Evolutionary conservation across 2,329 filamentous ascomycete species (phyloP).

Genomic region (Colletotrichum sansevieriae): DNA sequence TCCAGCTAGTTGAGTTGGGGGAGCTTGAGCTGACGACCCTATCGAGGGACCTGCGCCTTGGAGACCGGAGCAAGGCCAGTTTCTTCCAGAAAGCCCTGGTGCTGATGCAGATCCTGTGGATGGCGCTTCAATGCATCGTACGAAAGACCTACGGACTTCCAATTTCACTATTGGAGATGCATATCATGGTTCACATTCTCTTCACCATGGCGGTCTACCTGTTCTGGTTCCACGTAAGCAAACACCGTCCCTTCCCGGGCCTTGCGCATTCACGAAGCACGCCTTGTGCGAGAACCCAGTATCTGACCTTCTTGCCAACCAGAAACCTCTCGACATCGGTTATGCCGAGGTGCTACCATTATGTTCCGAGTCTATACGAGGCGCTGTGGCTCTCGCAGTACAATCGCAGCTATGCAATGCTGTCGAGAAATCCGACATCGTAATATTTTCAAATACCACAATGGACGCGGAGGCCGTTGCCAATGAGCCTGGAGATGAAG

Average conservation of each 20-base stretch:
- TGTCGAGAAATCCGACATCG: no score
- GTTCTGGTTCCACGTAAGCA: neutral
- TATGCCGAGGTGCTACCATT: no score
- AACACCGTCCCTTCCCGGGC: no score
- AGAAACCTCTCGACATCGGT: no score
- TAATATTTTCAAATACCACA: no score
- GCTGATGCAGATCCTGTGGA: conserved; percentile 50
- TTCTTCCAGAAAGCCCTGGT: conserved; percentile 47
- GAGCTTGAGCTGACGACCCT: neutral
- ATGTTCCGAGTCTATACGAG: neutral
- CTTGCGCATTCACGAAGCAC: no score
- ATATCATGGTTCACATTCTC: conserved; percentile 47
- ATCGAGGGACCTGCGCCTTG: neutral
- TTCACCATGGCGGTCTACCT: conserved; percentile 37
- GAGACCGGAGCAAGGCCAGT: conserved; percentile 49
- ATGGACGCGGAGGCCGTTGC: no score
- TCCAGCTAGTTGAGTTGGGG: neutral
- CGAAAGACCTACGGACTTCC: conserved; percentile 47
- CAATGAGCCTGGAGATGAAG: no score
- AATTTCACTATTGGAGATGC: conserved; percentile 49
- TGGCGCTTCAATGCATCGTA: conserved; percentile 48
- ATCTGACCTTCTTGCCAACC: no score
- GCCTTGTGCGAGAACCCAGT: no score
- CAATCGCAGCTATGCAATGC: no score
- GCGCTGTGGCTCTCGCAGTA: no score